Base-by-base conservation (phyloP, 2,329 filamentous ascomycete species). In the Aspergillus tubingensis region DNA sequence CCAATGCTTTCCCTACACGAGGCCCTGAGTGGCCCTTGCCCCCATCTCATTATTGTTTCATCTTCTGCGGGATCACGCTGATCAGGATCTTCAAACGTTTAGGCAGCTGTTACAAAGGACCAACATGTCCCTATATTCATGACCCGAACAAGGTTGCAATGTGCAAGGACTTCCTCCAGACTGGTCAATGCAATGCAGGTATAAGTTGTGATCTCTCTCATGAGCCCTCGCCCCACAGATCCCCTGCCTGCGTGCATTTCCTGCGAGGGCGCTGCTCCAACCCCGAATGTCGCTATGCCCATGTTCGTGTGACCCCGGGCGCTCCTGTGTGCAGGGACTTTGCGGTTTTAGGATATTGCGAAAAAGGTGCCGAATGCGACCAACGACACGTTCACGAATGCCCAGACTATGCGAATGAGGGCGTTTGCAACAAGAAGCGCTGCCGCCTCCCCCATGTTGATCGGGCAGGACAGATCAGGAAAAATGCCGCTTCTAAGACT, bases 361-460 rank as follows among this genome's bases (percentile, higher is more conserved):
- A 90, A 63, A 91, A 90, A 74, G 95, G 94, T 62, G 83, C 85
- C 58, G 78, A 83, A 58, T 98, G 95, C 78, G 78, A 86, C 62
- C 87, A 95, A 65, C 89, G 92, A 62, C 95, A 99, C 80, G 89
- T 94, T 60, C 89, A 90, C 78, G 94, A 98, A 77, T 98, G 95
- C 77, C 94, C 95, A 64, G 91, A 96, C 75, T 97, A 96, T 81
- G 91, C 91, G 84, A 96, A 96, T 79, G 91, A 86, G 62, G 94
- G 94, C 70, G 82, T 83, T 64, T 99, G 95, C 85, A 88, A 87
- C 74, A 87, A 85, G 74, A 87, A 88, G 77, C 88, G 88, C 67
- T 98, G 94, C 82, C 90, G 89, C 74, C 85, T 96, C 57, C 90
- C 88, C 61, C 95, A 99, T 79, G 87, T 94, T 74, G 91, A 95